Percentiles rank a stretch among this genome's conserved stretches.
Evolutionary conservation across 2,329 filamentous ascomycete genomes (phyloP).

Genomic region (Botrytis medusae): DNA sequence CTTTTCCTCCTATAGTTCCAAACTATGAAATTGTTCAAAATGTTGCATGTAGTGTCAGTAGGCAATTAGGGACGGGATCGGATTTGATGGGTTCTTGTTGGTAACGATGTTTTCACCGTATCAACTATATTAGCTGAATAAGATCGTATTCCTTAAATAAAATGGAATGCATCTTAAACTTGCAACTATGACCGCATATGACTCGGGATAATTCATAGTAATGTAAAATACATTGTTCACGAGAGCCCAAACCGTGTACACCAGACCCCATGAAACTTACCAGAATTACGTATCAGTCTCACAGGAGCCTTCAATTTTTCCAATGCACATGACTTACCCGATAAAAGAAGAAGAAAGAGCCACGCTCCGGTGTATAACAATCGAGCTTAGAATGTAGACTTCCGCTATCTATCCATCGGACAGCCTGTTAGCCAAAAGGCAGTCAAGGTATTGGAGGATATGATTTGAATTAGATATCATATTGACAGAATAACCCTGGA

Average conservation of each 20-base stretch:
- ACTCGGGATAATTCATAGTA: neutral
- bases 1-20: neutral
- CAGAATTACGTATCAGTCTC: neutral
- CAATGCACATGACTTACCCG: neutral
- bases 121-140: neutral
- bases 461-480: conserved; percentile 6
- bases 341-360: neutral
- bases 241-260: neutral
- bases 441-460: neutral
- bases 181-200: neutral
- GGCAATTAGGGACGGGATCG: neutral
- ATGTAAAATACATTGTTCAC: neutral
- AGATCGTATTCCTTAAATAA: neutral
- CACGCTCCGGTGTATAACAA: neutral
- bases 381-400: neutral
- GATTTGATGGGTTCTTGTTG: neutral
- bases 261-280: neutral
- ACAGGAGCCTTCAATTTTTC: neutral
- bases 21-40: neutral
- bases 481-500: neutral
- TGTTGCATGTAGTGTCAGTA: neutral
- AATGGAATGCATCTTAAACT: neutral
- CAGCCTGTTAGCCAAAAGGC: neutral
- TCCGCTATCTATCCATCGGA: neutral
- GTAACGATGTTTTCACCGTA: neutral